phyloP scores from a whole-genome alignment of 257 asterid genomes.

The Ilex asprella region DNA sequence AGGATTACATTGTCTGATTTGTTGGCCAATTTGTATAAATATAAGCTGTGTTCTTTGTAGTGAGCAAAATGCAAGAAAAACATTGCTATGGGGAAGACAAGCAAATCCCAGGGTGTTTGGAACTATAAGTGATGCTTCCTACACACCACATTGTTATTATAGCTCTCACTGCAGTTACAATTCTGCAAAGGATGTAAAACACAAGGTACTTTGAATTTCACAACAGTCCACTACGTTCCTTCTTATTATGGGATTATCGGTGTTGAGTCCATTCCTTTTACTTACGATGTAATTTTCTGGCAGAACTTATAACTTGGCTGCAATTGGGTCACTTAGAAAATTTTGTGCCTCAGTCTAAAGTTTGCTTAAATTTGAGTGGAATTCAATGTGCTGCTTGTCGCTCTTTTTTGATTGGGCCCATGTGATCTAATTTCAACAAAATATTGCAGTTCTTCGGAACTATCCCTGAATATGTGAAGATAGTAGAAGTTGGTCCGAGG shows the following conservation, averaged over 20 bases:
- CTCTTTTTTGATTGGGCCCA: not conserved
- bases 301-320: not conserved
- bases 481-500: conserved; percentile 94
- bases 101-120: conserved; percentile 22
- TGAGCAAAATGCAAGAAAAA: conserved; percentile 16
- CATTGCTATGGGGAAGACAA: conserved; percentile 18
- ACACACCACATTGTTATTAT: conserved; percentile 18
- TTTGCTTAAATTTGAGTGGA: not conserved
- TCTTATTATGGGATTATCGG: too few relatives aligned
- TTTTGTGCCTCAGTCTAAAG: not conserved
- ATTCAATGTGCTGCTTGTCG: not conserved
- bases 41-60: conserved; percentile 14
- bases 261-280: too few relatives aligned
- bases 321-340: not conserved
- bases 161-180: conserved; percentile 22
- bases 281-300: not conserved
- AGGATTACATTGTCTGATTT: too few relatives aligned
- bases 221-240: not conserved
- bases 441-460: conserved; percentile 47
- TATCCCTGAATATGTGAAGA: conserved; percentile 61
- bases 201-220: conserved; percentile 30
- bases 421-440: conserved; percentile 5
- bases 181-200: conserved; percentile 18
- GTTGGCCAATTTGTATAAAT: too few relatives aligned
- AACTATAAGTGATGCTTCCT: conserved; percentile 10